A percentile compares a stretch with the other conserved stretches of the same genome.
Evolutionary conservation across 768 basidiomycete species (phyloP).

Genomic region (Pulveroboletus sp.): DNA sequence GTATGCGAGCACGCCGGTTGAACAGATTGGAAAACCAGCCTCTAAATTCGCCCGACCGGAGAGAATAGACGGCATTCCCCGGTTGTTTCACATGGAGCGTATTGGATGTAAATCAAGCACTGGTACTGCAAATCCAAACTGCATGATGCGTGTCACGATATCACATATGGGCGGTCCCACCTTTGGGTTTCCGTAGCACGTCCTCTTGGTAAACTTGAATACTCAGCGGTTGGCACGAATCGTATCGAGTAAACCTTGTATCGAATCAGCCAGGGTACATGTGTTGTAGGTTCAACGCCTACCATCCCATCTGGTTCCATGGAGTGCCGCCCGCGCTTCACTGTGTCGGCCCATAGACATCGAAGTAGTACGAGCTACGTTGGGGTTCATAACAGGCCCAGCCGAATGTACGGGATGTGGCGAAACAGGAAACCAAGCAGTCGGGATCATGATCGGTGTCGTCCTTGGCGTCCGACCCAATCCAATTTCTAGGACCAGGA

Average conservation of each 20-base stretch:
- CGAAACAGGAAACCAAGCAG: constrained; percentile 18
- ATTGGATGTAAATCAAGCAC: constrained; percentile 51
- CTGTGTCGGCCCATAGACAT: constrained; percentile 3
- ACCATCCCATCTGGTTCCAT: constrained; percentile 39
- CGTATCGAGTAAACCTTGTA: constrained; percentile 29
- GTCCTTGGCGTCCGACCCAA: constrained; percentile 2
- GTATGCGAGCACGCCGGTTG: constrained; percentile 75
- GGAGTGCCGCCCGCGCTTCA: constrained; percentile 33
- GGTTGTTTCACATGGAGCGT: constrained; percentile 44
- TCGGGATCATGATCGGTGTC: constrained; percentile 3
- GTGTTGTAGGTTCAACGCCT: constrained; percentile 34
- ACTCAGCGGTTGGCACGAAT: constrained; percentile 10
- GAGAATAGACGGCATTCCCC: constrained; percentile 43
- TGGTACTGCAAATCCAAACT: constrained; percentile 41
- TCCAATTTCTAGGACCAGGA: constrained; percentile 13
- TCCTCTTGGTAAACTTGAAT: constrained; percentile 24
- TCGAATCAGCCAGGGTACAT: constrained; percentile 48
- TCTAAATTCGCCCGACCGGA: constrained; percentile 80
- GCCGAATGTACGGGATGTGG: constrained; percentile 8
- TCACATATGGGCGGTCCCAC: constrained; percentile 33
- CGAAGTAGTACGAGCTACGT: constrained; percentile 14
- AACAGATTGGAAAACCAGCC: constrained; percentile 97
- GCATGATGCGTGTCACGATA: not conserved
- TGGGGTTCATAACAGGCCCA: constrained; percentile 13
- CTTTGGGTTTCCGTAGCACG: constrained; percentile 40